phyloP scores from a whole-genome alignment of 1,139 yeast genomes.

The Magnusiomyces tetraspermus region DNA sequence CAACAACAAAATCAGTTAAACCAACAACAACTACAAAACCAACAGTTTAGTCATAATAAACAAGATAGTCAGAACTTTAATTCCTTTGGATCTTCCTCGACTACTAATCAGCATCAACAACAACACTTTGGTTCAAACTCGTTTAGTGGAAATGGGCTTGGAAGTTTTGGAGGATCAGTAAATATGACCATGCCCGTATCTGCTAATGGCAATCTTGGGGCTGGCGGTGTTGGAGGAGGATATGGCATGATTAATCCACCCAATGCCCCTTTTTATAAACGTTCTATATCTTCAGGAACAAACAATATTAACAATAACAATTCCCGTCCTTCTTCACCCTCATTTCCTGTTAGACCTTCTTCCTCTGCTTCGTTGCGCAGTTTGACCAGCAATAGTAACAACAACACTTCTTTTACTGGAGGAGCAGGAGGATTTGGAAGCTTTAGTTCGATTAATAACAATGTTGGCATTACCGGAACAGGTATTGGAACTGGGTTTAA shows the following conservation, averaged over 20 bases:
- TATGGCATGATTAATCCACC: not conserved
- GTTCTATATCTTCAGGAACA: not conserved
- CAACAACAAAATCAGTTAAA: not conserved
- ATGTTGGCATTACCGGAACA: too few relatives aligned
- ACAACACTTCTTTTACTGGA: too few relatives aligned
- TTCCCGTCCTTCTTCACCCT: conserved; percentile 21
- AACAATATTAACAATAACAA: not conserved
- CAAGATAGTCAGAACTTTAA: too few relatives aligned
- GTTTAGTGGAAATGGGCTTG: too few relatives aligned
- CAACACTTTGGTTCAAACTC: too few relatives aligned
- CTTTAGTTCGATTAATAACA: not conserved
- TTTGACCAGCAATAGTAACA: not conserved
- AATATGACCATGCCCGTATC: too few relatives aligned
- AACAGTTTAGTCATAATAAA: too few relatives aligned
- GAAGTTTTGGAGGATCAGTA: too few relatives aligned
- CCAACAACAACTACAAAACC: conserved; percentile 5
- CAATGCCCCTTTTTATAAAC: not conserved
- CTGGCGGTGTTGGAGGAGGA: not conserved
- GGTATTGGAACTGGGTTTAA: not conserved
- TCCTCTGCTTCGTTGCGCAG: conserved; percentile 22
- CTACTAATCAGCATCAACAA: too few relatives aligned
- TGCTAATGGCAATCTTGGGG: not conserved
- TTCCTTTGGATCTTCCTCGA: too few relatives aligned
- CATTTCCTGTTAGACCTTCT: conserved; percentile 22
- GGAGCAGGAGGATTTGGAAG: not conserved